phyloP scores from a whole-genome alignment of 108 stramenopile genomes.

The Discostella stelligeroides region DNA sequence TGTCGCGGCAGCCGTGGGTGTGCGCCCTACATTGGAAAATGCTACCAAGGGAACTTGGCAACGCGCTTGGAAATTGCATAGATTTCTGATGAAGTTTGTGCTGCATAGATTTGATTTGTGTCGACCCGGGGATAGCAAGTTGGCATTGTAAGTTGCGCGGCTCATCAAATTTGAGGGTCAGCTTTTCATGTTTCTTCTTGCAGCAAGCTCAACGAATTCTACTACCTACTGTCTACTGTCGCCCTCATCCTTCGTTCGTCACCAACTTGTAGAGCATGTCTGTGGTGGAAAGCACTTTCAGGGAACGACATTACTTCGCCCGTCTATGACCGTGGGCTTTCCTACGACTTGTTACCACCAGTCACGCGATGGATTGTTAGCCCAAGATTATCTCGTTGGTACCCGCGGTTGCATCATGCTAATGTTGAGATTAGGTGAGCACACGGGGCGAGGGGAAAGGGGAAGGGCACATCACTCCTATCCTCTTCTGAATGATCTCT shows the following conservation, averaged over 20 bases:
- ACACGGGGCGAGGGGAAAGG: too few species aligned
- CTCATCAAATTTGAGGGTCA: too few species aligned
- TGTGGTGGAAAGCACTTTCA: slow-evolving; percentile 79
- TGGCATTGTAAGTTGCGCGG: slow-evolving; percentile 45
- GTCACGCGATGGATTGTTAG: slow-evolving; percentile 52
- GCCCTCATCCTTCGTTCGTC: neutral
- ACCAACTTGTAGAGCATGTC: slow-evolving; percentile 28
- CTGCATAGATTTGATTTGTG: slow-evolving; percentile 59
- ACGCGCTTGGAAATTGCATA: slow-evolving; percentile 61
- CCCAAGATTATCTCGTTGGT: slow-evolving; percentile 39
- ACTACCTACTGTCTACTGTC: neutral
- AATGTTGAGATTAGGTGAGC: slow-evolving; percentile 68
- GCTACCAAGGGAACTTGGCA: slow-evolving; percentile 57
- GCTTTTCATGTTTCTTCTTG: too few species aligned
- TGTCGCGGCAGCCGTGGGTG: slow-evolving; percentile 44
- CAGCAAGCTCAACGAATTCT: too few species aligned
- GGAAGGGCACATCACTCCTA: too few species aligned
- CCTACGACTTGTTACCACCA: slow-evolving; percentile 74
- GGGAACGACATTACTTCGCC: slow-evolving; percentile 62
- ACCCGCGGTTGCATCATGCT: slow-evolving; percentile 73
- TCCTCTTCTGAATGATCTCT: too few species aligned
- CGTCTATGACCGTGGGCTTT: slow-evolving; percentile 56
- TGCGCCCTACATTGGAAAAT: slow-evolving; percentile 31
- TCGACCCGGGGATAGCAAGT: slow-evolving; percentile 52
- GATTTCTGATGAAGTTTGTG: slow-evolving; percentile 37